Percentiles rank a stretch among this genome's conserved stretches.
phyloP scores from a whole-genome alignment of 179 eudicot genomes.

The Beta corolliflora region DNA sequence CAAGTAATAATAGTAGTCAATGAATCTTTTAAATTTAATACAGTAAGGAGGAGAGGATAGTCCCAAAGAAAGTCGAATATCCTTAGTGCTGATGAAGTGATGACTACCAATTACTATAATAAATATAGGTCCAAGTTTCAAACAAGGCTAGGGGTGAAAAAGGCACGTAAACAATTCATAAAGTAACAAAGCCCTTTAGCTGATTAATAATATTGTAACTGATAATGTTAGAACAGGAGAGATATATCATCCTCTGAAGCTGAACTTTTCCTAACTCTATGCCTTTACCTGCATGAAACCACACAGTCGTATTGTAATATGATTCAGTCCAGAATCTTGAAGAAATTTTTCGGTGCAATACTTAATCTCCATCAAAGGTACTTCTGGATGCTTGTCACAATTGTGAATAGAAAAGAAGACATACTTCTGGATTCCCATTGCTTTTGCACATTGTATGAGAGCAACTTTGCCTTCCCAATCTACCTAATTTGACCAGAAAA shows the following conservation, averaged over 20 bases:
- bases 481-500: constrained; percentile 63
- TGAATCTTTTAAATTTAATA: background rate
- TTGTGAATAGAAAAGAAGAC: constrained; percentile 96
- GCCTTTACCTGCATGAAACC: constrained; percentile 58
- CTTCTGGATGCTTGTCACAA: constrained; percentile 99
- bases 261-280: background rate
- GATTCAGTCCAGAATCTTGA: constrained; percentile 82
- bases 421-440: constrained; percentile 93
- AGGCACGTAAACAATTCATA: background rate
- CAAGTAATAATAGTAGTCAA: too few species aligned
- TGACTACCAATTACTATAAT: background rate
- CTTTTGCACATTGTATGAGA: constrained; percentile 98
- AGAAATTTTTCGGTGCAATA: constrained; percentile 97
- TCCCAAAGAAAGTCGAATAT: background rate
- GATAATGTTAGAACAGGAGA: background rate
- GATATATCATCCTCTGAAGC: background rate
- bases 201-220: background rate
- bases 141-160: background rate
- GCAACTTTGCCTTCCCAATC: constrained; percentile 99
- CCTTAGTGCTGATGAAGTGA: background rate
- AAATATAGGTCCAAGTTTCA: background rate
- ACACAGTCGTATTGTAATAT: constrained; percentile 78
- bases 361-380: constrained; percentile 97
- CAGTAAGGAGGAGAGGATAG: background rate
- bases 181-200: background rate